Base-by-base conservation (phyloP, 2,329 filamentous ascomycete genomes). In the Monosporascus sp. region DNA sequence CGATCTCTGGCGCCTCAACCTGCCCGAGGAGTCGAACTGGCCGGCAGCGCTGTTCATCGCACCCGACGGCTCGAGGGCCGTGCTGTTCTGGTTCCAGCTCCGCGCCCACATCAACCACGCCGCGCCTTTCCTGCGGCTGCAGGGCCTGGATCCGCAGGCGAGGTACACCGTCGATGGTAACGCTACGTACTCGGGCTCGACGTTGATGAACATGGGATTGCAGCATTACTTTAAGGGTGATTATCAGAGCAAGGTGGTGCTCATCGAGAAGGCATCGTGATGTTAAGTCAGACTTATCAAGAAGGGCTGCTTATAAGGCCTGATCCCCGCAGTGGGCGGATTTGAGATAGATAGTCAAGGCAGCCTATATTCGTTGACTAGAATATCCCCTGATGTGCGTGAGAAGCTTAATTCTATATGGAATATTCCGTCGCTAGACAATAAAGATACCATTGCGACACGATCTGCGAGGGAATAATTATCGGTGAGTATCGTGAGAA, bases 61-160 rank as follows among this genome's bases (percentile, higher is more conserved):
- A 0, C 70, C 75, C 9, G 80, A 84, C 50, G 74, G 71, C 2
- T 63, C 53, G 5, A 57, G 77, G 52, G 79, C 75, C 0, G 78
- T 82, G 0, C 65, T 87, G 2, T 86, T 87, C 60, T 79, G 75
- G 1, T 87, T 85, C 68, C 83, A 86, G 68, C 72, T 85, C 35
- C 66, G 72, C 22, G 74, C 78, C 0, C 71, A 69, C 11, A 67
- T 80, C 1, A 80, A 84, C 60, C 78, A 81, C n/a, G 68, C 76
- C 1, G 68, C 74, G 7, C 81, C 83, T 0, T 73, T 75, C 6
- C 56, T 86, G 37, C 74, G 73, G 31, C 60, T 87, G 38, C 76
- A 81, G 57, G 84, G 84, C 0, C 62, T 87, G 51, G 82, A 86
- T 53, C 60, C 77, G 0, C 54, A 62, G 6, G 80, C 81, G 0